Base-by-base conservation (phyloP, 192 early-diverging fungal species). In the Backusella morwellensis region DNA sequence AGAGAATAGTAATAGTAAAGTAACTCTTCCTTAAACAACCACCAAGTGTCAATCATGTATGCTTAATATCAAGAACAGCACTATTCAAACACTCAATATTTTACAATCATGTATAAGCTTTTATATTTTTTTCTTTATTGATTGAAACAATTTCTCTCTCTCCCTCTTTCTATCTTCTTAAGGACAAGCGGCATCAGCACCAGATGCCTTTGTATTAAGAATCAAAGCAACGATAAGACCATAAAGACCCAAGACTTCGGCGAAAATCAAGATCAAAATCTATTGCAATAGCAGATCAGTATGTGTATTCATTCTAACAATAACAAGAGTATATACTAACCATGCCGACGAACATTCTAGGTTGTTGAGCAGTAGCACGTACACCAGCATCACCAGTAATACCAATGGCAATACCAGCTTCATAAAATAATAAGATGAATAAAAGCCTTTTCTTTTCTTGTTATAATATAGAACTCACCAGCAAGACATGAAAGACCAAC, bases 151-250 rank as follows among this genome's bases (percentile, higher is more conserved):
- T n/a, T 32, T 32, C 42, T 56, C 56, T 59, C 19, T 69, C 11
- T 69, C 35, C 35, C 35, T 23, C 6, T 23, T 12, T 38, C n/a
- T 40, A 19, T n/a, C n/a, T 70, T 17, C 35, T 74, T 74, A 74
- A 35, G 34, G 32, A 63, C 73, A 74, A 26, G 7, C 73, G 21
- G 21, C 59, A 19, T 74, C 73, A 40, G 35, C 21, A 23, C 74
- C 74, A 67, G 74, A 63, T 44, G 95, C 88, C 86, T 95, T 96
- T 70, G 98, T 98, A 88, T 99, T 99, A 73, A 99, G 85, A 79
- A 99, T 99, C 72, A 99, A 90, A 35, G 94, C 95, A 35, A 99
- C 97, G 82, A 98, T 98, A 47, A 99, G 88, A 35, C 97, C 97
- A 84, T 98, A 98, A 68, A 98, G 90, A 82, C 95, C 96, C 81